A percentile compares a stretch with the other conserved stretches of the same genome.
These are phyloP conservation scores for Gossypium gossypioides DNA, from an alignment of 441 rosid genomes.

Conservation along the genomic window DNA sequence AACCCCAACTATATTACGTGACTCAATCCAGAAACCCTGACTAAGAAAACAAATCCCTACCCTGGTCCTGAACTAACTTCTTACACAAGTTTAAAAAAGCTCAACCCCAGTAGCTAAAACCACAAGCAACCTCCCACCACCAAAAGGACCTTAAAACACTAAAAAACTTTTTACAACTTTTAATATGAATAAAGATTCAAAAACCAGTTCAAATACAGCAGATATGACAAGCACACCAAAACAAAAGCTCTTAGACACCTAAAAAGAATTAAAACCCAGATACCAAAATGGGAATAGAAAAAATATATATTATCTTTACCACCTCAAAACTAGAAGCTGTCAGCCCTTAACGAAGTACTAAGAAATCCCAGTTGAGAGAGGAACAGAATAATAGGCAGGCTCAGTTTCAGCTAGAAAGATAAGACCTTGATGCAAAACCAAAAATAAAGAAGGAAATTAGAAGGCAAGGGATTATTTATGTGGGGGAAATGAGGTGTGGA, in stretches of 20 bases:
- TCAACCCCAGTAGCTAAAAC: slow-evolving; percentile 8
- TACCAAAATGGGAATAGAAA: background rate
- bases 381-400: slow-evolving; percentile 5
- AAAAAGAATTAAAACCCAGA: slow-evolving; percentile 15
- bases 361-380: slow-evolving; percentile 38
- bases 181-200: slow-evolving; percentile 3
- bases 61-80: slow-evolving; percentile 4
- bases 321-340: slow-evolving; percentile 30
- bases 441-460: background rate
- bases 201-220: slow-evolving; percentile 14
- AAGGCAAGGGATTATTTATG: slow-evolving; percentile 22
- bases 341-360: slow-evolving; percentile 9
- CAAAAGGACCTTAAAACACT: slow-evolving; percentile 5
- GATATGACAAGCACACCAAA: slow-evolving; percentile 11
- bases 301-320: background rate
- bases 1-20: background rate
- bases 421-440: background rate
- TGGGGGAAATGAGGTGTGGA: slow-evolving; percentile 10
- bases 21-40: slow-evolving; percentile 2
- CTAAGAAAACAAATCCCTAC: slow-evolving; percentile 10
- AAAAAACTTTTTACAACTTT: background rate
- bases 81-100: slow-evolving; percentile 12
- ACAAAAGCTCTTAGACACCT: slow-evolving; percentile 9
- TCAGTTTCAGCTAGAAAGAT: slow-evolving; percentile 11
- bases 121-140: slow-evolving; percentile 2